phyloP scores from a whole-genome alignment of 805 yeast genomes.

The Millerozyma miso region DNA sequence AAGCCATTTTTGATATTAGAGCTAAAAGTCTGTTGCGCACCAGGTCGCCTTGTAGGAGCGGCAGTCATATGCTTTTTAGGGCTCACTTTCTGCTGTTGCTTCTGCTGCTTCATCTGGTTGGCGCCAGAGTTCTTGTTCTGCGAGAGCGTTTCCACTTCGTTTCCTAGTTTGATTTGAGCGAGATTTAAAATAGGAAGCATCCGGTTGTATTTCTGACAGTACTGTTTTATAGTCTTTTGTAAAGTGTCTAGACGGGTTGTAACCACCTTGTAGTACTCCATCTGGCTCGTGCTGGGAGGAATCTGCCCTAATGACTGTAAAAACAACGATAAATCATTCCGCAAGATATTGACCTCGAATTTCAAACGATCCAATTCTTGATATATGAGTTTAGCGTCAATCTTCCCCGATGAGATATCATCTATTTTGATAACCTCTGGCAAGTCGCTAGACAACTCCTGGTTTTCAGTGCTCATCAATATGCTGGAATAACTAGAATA shows the following conservation, averaged over 20 bases:
- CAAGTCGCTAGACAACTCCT: conserved; percentile 10
- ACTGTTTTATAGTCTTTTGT: conserved; percentile 37
- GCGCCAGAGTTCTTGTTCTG: conserved; percentile 3
- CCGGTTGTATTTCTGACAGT: conserved; percentile 41
- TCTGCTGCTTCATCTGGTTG: neutral
- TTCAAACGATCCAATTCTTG: conserved; percentile 39
- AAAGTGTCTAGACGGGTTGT: conserved; percentile 33
- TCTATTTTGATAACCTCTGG: conserved; percentile 38
- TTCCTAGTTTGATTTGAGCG: conserved; percentile 47
- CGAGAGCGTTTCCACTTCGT: conserved; percentile 46
- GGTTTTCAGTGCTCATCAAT: neutral
- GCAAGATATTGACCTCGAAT: conserved; percentile 37
- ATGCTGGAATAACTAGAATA: neutral
- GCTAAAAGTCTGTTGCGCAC: neutral
- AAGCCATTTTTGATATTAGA: conserved; percentile 1
- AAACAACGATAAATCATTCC: conserved; percentile 38
- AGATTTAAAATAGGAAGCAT: conserved; percentile 48
- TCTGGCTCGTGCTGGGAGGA: conserved; percentile 26
- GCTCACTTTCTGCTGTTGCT: neutral
- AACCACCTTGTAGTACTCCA: conserved; percentile 35
- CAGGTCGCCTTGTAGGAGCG: neutral
- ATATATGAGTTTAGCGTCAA: conserved; percentile 39
- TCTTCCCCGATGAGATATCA: conserved; percentile 40
- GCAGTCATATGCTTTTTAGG: neutral
- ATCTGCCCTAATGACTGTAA: conserved; percentile 35